These are phyloP conservation scores for Irpex sp. DNA, from an alignment of 1,284 basidiomycete species.

Conservation along the genomic window DNA sequence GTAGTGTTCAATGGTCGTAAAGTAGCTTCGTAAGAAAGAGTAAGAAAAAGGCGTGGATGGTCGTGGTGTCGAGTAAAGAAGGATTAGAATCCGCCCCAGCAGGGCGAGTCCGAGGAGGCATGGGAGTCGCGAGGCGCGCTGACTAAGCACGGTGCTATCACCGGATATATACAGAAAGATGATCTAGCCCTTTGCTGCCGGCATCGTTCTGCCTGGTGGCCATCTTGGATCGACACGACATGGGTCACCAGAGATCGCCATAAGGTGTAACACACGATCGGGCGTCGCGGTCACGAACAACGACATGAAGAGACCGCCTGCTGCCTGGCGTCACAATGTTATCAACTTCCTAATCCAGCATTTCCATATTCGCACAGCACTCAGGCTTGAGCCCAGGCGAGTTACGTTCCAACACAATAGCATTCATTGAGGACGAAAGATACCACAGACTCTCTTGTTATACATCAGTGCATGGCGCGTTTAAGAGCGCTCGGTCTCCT, in stretches of 20 bases:
- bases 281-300: too few species aligned
- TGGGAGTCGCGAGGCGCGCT: constrained; percentile 10
- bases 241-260: too few species aligned
- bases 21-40: background rate
- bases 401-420: too few species aligned
- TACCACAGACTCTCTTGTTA: too few species aligned
- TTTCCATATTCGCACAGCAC: background rate
- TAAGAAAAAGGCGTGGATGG: background rate
- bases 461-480: too few species aligned
- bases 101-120: background rate
- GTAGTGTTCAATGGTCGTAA: constrained; percentile 1
- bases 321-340: background rate
- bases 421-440: too few species aligned
- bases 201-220: background rate
- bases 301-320: background rate
- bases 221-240: background rate
- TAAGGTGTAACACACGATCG: too few species aligned
- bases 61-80: background rate
- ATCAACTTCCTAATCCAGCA: background rate
- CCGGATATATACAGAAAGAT: background rate
- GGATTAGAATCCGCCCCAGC: background rate
- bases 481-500: too few species aligned
- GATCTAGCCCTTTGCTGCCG: background rate
- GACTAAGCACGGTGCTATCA: background rate
- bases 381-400: background rate